A percentile compares a stretch with the other conserved stretches of the same genome.
Conservation (phyloP, 306 rosid species). For the Vigna unguiculata region DNA sequence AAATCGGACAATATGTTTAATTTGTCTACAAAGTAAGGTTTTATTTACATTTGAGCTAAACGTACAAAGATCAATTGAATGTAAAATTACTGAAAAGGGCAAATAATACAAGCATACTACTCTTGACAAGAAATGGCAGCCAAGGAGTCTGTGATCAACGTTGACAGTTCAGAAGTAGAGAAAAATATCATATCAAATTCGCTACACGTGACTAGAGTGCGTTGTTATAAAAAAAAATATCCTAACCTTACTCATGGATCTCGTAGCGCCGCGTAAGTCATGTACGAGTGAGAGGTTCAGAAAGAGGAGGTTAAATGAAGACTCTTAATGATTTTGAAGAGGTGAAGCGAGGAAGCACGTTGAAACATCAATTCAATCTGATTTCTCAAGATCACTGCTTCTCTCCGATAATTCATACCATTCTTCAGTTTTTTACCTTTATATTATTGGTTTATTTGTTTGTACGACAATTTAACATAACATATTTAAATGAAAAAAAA, state of each 20-base stretch:
- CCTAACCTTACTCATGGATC: not conserved
- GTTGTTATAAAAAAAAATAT: not conserved
- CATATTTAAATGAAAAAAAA: not conserved
- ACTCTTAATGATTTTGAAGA: not conserved
- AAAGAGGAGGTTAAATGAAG: not conserved
- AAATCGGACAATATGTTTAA: not conserved
- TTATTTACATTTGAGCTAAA: not conserved
- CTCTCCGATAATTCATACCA: too few species aligned
- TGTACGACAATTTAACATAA: not conserved
- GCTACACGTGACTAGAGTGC: not conserved
- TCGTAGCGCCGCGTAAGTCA: not conserved
- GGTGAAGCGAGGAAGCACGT: not conserved
- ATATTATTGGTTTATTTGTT: not conserved
- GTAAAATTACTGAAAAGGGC: too few species aligned
- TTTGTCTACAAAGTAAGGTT: not conserved
- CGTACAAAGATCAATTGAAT: not conserved
- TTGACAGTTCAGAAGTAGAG: not conserved
- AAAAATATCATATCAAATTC: not conserved
- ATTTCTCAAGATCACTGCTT: not conserved
- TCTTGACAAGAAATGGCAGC: not conserved
- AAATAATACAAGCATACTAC: not conserved
- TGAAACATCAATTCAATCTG: not conserved
- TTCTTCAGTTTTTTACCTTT: too few species aligned
- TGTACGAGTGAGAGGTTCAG: not conserved
- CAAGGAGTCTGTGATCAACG: not conserved